phyloP scores from a whole-genome alignment of 129 eudicot species.

The Pittosporum tobira region DNA sequence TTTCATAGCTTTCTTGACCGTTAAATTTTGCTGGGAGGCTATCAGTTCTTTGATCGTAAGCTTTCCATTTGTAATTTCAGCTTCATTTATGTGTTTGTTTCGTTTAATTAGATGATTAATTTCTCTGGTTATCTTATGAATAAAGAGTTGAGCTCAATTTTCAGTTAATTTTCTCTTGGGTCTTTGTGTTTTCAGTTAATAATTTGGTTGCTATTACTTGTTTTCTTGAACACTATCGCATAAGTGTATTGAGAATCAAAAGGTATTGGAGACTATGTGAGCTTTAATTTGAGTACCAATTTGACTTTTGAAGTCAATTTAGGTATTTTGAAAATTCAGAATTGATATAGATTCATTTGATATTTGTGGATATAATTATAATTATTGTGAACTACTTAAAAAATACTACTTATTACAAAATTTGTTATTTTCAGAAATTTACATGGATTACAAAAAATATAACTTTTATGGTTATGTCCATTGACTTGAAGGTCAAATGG shows the following conservation, averaged over 20 bases:
- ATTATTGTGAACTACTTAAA: no score
- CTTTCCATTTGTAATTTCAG: background rate
- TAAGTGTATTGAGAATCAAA: background rate
- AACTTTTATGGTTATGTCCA: no score
- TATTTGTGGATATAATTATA: no score
- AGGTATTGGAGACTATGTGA: background rate
- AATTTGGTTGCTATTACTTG: background rate
- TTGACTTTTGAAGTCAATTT: no score
- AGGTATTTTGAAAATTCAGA: no score
- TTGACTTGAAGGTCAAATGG: no score
- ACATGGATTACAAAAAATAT: no score
- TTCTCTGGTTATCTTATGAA: background rate
- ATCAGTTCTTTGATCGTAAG: constrained; percentile 5
- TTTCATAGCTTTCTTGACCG: background rate
- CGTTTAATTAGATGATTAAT: background rate
- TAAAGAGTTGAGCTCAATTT: background rate
- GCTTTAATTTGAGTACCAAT: no score
- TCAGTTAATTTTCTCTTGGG: background rate
- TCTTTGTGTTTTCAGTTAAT: background rate
- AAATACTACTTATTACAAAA: no score
- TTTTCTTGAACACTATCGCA: background rate
- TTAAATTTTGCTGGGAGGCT: constrained; percentile 1
- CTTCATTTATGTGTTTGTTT: background rate
- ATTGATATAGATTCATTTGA: no score
- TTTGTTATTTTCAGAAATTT: no score